Evolutionary conservation across 345 rosid genomes (phyloP).

Genomic region (Capsella bursapastoris): DNA sequence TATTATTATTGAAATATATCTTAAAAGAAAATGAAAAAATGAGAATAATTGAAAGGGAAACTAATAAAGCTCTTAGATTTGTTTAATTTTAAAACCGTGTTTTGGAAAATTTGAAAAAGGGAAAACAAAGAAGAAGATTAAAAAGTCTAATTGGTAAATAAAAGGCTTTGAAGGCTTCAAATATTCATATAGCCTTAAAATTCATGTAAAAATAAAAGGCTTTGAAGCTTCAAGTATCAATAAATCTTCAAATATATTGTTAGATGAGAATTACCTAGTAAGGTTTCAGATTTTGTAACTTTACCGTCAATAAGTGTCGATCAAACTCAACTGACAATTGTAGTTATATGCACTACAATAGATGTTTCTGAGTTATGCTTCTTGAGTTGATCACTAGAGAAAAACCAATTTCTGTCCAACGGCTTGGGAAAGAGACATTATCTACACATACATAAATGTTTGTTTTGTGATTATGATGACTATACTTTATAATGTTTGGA

Average conservation of each 20-base stretch:
- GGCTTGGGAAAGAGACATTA: neutral
- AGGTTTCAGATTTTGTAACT: neutral
- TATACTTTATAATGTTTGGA: neutral
- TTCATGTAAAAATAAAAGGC: no score
- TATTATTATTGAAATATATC: no score
- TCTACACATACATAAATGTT: neutral
- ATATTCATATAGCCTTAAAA: no score
- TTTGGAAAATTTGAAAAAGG: no score
- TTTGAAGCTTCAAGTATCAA: no score
- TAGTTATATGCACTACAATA: neutral
- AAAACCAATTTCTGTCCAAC: neutral
- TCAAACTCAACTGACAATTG: neutral
- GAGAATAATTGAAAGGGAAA: no score
- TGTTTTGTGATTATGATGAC: slow-evolving; percentile 1
- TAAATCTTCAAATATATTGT: neutral
- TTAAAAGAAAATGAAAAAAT: no score
- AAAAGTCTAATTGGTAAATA: no score
- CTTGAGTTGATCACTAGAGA: neutral
- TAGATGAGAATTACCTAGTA: neutral
- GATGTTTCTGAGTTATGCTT: neutral
- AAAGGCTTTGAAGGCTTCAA: no score
- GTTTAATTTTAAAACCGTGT: no score
- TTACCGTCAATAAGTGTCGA: neutral
- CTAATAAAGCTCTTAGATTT: no score
- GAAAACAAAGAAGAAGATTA: no score